Evolutionary conservation across 1,284 basidiomycete genomes (phyloP).

Genomic region (Ustilago lituana): DNA sequence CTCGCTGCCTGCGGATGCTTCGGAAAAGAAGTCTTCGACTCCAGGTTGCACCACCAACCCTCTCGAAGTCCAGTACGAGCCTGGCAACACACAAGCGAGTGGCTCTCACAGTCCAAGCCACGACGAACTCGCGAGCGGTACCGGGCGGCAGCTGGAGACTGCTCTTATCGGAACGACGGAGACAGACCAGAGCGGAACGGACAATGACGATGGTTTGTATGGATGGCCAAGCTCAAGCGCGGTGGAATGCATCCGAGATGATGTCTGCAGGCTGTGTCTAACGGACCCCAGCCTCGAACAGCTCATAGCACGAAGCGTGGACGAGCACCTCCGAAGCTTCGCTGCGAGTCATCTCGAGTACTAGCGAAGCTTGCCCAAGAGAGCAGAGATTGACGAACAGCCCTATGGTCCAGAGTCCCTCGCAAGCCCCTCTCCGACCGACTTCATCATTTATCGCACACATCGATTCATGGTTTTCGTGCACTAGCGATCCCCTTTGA

Average conservation of each 20-base stretch:
- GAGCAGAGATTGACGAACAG: too few species aligned
- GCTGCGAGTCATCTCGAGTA: not conserved
- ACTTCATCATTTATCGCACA: too few species aligned
- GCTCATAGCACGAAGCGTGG: slow-evolving; percentile 15
- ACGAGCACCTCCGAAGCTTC: slow-evolving; percentile 9
- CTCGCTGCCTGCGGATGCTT: too few species aligned
- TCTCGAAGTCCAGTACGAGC: not conserved
- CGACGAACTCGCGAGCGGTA: too few species aligned
- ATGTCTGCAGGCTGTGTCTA: slow-evolving; percentile 26
- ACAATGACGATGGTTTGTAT: slow-evolving; percentile 10
- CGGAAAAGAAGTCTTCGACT: not conserved
- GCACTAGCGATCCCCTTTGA: too few species aligned
- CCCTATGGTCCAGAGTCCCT: too few species aligned
- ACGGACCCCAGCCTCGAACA: slow-evolving; percentile 11
- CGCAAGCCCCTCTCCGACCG: too few species aligned
- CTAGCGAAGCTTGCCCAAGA: too few species aligned
- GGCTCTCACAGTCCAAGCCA: too few species aligned
- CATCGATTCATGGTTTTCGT: too few species aligned
- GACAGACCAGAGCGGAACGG: not conserved
- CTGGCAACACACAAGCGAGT: not conserved
- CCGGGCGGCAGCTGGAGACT: too few species aligned
- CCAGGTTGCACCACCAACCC: not conserved
- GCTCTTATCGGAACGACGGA: not conserved
- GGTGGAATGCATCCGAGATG: slow-evolving; percentile 21
- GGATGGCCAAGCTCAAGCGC: slow-evolving; percentile 32